Evolutionary conservation across 2,329 filamentous ascomycete genomes (phyloP), one percentile per base, ranked within the genome.

Genomic region (Diaporthe australafricana): DNA sequence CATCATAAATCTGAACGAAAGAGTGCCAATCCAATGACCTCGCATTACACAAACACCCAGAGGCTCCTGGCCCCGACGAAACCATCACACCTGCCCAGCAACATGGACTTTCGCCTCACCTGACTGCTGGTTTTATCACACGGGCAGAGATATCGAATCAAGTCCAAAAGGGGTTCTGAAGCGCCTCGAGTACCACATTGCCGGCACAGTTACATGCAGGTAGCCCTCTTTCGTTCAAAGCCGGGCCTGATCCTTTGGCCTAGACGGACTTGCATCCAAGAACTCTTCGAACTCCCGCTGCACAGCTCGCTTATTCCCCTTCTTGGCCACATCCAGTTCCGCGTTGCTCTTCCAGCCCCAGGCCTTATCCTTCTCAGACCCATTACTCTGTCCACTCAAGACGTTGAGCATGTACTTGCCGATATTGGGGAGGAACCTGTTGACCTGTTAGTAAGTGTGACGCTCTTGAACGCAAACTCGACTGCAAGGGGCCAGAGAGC

Each of bases 371-470:
- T 62, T 68, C 47, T 53, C 70, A 20, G 53, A 1, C 16, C 65
- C 63, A 53, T 68, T 68, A 40, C 70, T 63, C 17, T 60, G 42
- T 17, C 52, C 47, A 17, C 45, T 35, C 27, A 72, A 45, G 12
- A 68, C 22, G 6, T 72, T 63, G 16, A 68, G 47, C 47, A 69
- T 69, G 16, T 63, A 68, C 22, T 50, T 68, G 3, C 70, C 48
- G 12, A 63, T 55, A 3, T 55, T 40, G 3, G 45, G 65, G 17
- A 69, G 35, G 11, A 63, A 69, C 12, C 55, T 50, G 30, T 22
- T 22, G 11, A 35, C 11, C 32, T 50, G 38, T 55, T 27, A 68
- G 50, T 47, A 9, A 20, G 2, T 56, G 14, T 17, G 7, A 5
- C 20, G 0, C 7, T 68, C 2, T 17, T 14, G 12, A 62, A n/a